These are phyloP conservation scores for Nakazawaea peltata DNA, from an alignment of 805 yeast genomes.

Conservation along the genomic window DNA sequence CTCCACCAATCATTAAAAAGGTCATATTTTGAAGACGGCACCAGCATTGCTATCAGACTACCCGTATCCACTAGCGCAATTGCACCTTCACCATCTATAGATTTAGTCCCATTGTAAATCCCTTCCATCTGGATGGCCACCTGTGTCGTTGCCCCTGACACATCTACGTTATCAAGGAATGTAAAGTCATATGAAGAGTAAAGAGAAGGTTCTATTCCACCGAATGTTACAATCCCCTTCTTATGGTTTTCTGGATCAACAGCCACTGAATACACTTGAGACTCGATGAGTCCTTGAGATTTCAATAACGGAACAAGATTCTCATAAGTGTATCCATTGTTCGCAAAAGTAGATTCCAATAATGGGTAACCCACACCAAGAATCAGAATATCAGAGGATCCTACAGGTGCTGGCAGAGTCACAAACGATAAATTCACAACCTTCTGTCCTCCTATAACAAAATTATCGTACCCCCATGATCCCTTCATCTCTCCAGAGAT, in stretches of 20 bases:
- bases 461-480: conserved; percentile 55
- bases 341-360: conserved; percentile 52
- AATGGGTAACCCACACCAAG: conserved; percentile 66
- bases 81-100: neutral
- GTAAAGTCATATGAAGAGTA: neutral
- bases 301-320: conserved; percentile 62
- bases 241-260: conserved; percentile 35
- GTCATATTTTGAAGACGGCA: neutral
- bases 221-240: conserved; percentile 54
- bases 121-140: neutral
- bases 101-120: neutral
- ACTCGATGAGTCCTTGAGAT: conserved; percentile 45
- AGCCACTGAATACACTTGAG: conserved; percentile 54
- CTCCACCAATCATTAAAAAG: too few species aligned
- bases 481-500: conserved; percentile 45
- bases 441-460: conserved; percentile 40
- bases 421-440: conserved; percentile 45
- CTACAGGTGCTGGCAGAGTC: conserved; percentile 64
- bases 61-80: neutral
- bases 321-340: conserved; percentile 35
- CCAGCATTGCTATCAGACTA: neutral
- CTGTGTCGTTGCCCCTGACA: neutral
- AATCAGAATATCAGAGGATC: conserved; percentile 62
- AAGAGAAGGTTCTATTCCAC: conserved; percentile 47
- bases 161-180: neutral